Evolutionary conservation across 768 basidiomycete genomes (phyloP).

Genomic region (Collybiopsis luxurians): DNA sequence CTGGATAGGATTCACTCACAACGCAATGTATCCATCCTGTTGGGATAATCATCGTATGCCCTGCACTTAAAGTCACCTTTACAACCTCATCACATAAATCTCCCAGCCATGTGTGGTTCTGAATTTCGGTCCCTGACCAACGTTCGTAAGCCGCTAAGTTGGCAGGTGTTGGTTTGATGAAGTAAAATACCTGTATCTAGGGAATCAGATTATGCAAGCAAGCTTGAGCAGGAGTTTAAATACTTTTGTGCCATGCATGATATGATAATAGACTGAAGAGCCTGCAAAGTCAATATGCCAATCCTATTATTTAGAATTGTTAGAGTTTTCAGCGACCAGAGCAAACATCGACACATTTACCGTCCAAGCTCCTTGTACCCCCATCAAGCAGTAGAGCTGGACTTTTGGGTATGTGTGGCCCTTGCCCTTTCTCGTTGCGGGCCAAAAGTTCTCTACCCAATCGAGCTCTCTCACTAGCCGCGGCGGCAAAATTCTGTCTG

Average conservation of each 20-base stretch:
- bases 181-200: constrained; percentile 80
- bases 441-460: constrained; percentile 98
- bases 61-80: constrained; percentile 72
- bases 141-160: constrained; percentile 90
- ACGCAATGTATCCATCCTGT: constrained; percentile 99
- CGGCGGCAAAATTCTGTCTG: constrained; percentile 78
- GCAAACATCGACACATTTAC: constrained; percentile 46
- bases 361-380: constrained; percentile 91
- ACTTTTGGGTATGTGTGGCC: constrained; percentile 87
- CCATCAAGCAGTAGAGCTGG: constrained; percentile 96
- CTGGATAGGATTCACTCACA: constrained; percentile 44
- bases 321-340: background rate
- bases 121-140: constrained; percentile 92
- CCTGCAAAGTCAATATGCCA: constrained; percentile 99
- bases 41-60: constrained; percentile 93
- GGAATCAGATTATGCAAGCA: constrained; percentile 6
- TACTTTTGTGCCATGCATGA: constrained; percentile 84
- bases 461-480: constrained; percentile 84
- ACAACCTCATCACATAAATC: constrained; percentile 90
- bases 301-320: constrained; percentile 52
- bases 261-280: constrained; percentile 96
- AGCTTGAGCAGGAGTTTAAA: background rate
- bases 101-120: constrained; percentile 88
- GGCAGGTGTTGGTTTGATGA: constrained; percentile 82
- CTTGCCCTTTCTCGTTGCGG: constrained; percentile 67